Base-by-base conservation (phyloP, 179 eudicot species). In the Silene noctiflora region DNA sequence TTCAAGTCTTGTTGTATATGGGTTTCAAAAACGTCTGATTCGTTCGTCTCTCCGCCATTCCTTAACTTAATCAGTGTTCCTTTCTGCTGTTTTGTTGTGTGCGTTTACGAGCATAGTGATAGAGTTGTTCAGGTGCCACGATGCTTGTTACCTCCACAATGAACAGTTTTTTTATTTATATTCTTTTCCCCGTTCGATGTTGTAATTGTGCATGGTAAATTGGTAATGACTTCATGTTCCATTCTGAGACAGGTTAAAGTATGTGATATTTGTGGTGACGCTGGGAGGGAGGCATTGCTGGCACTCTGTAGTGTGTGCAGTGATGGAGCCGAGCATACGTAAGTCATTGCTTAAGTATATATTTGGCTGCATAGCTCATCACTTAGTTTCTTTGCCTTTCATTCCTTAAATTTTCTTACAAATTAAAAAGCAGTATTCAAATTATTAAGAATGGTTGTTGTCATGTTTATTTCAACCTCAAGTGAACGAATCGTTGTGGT, bases 291-390 rank as follows among this genome's bases (percentile, higher is more conserved):
- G 69, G 83, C 78, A 31, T 75, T 79, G 72, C 86, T 86, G 62
- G 85, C 81, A 67, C 74, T 83, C 80, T 86, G 88, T 82, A 81
- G 85, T 85, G 79, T 35, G 76, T 86, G 88, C 81, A 65, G 66
- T 72, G 88, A 86, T 69, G 86, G 88, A 19, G 86, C 88, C 9
- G 88, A 86, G 80, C 88, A 86, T 77, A 86, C 77, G 88, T 86
- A 79, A 77, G 86, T 71, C 56, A 17, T 74, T n/a, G 29, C 53
- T 12, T 64, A 13, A 14, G 31, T 61, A 7, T 42, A 4, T 27
- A 56, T 65, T 62, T 75, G 6, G 33, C 29, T 7, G 25, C 33
- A n/a, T 42, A 69, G 13, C 8, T n/a, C 9, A 69, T 27, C 73
- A 16, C 61, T 24, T 42, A 46, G 6, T 67, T 67, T n/a, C 24